Conservation (phyloP, 176 grass and related monocot species). For the Themeda triandra region DNA sequence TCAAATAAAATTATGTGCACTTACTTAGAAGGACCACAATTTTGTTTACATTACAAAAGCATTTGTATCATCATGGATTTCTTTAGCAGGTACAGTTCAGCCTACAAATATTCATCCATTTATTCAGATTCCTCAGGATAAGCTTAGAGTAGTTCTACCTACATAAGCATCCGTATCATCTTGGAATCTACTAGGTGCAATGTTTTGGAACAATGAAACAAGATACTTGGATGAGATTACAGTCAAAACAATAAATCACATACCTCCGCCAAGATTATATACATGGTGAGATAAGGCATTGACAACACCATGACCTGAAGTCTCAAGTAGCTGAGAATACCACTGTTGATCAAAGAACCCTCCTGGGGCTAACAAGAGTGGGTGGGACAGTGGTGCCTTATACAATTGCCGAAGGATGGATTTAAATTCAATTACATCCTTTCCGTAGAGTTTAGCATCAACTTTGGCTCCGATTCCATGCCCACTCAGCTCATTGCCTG, state of each 20-base stretch:
- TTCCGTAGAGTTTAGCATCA: constrained; percentile 57
- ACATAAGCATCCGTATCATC: background rate
- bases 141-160: background rate
- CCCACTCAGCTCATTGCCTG: constrained; percentile 83
- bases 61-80: background rate
- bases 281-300: constrained; percentile 73
- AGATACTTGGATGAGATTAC: background rate
- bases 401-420: constrained; percentile 54
- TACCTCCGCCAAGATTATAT: constrained; percentile 85
- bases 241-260: constrained; percentile 17
- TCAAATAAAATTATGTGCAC: background rate
- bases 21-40: background rate
- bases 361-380: constrained; percentile 71
- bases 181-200: background rate
- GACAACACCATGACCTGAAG: constrained; percentile 57
- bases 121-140: constrained; percentile 9
- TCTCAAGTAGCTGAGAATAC: constrained; percentile 68
- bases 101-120: background rate
- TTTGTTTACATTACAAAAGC: background rate
- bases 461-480: constrained; percentile 61
- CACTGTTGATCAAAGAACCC: constrained; percentile 90
- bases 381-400: constrained; percentile 37
- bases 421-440: constrained; percentile 61
- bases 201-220: background rate
- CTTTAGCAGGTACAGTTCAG: background rate